Conservation (phyloP, 2,329 filamentous ascomycete species). For the Alternaria incomplexa region DNA sequence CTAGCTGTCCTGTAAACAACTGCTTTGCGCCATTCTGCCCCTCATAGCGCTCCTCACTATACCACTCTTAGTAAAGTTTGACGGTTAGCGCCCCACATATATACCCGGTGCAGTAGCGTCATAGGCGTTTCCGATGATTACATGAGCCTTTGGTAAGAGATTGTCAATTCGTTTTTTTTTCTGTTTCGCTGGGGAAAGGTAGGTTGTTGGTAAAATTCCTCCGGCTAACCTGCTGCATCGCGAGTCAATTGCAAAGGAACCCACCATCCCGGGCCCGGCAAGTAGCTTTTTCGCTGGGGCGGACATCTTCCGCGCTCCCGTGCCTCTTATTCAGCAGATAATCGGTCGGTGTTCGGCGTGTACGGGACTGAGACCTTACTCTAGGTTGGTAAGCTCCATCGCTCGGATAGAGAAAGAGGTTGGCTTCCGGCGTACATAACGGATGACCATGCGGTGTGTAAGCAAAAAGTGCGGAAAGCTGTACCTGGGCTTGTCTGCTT, state of each 20-base stretch:
- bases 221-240: neutral
- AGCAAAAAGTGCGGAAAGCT: conserved; percentile 10
- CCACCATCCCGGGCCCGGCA: neutral
- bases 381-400: conserved; percentile 2
- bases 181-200: neutral
- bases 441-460: conserved; percentile 21
- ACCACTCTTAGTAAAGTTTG: neutral
- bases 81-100: neutral
- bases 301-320: neutral
- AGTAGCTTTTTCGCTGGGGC: neutral
- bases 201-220: neutral
- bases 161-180: neutral
- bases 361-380: neutral
- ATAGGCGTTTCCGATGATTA: conserved; percentile 5
- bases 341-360: neutral
- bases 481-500: conserved; percentile 19
- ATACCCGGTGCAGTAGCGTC: conserved; percentile 10
- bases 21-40: conserved; percentile 2
- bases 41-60: neutral
- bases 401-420: conserved; percentile 5
- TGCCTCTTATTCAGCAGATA: neutral
- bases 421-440: neutral
- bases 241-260: neutral
- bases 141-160: conserved; percentile 11
- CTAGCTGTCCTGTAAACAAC: neutral